Percentiles rank a stretch among this genome's conserved stretches.
Conservation (phyloP, 805 yeast species). For the Pichia pseudocactophila region DNA sequence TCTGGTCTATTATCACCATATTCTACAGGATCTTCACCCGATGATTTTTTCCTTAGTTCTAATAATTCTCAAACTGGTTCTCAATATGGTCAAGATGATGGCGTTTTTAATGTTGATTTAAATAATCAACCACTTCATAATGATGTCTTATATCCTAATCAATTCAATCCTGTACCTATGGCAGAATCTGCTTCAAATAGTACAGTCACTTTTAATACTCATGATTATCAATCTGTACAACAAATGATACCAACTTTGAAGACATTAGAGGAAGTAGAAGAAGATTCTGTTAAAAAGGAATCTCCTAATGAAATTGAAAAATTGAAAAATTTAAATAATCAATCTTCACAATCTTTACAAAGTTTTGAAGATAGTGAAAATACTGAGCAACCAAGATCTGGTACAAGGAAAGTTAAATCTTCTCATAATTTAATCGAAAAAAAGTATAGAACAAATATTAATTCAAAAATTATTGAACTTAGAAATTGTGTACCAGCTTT, state of each 20-base stretch:
- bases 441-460: conserved; percentile 72
- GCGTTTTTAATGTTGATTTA: conserved; percentile 9
- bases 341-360: conserved; percentile 4
- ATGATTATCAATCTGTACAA: conserved; percentile 6
- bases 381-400: conserved; percentile 4
- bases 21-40: conserved; percentile 31
- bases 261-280: conserved; percentile 13
- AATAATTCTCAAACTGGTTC: conserved; percentile 13
- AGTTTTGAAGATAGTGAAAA: conserved; percentile 8
- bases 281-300: conserved; percentile 9
- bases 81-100: conserved; percentile 11
- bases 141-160: conserved; percentile 13
- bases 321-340: not conserved
- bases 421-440: conserved; percentile 79
- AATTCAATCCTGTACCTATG: conserved; percentile 21
- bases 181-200: conserved; percentile 23
- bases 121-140: conserved; percentile 4
- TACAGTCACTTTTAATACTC: conserved; percentile 22
- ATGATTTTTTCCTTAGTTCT: conserved; percentile 23
- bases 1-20: conserved; percentile 28
- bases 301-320: not conserved
- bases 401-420: conserved; percentile 42
- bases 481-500: conserved; percentile 77
- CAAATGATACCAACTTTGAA: conserved; percentile 6
- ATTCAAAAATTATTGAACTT: conserved; percentile 60